A percentile compares a stretch with the other conserved stretches of the same genome.
Evolutionary conservation across 192 early-diverging fungal genomes (phyloP).

Genomic region (Coemansia furcata): DNA sequence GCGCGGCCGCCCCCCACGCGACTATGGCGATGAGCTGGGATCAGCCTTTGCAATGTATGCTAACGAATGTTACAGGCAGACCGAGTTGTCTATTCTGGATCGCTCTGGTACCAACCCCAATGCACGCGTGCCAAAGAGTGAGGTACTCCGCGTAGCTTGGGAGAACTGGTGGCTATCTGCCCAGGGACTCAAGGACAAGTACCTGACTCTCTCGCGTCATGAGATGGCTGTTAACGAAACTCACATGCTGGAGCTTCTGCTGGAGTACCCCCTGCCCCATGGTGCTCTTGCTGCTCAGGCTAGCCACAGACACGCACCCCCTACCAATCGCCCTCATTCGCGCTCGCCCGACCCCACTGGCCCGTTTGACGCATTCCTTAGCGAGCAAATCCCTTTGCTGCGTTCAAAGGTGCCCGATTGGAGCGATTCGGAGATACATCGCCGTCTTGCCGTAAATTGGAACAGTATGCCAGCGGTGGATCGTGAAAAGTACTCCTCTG

Average conservation of each 20-base stretch:
- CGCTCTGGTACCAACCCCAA: slow-evolving; percentile 5
- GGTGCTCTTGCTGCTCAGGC: slow-evolving; percentile 26
- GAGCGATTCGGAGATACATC: slow-evolving; percentile 44
- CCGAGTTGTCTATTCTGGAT: slow-evolving; percentile 19
- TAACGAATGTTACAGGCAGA: slow-evolving; percentile 24
- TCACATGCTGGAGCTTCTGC: slow-evolving; percentile 47
- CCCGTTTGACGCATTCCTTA: slow-evolving; percentile 32
- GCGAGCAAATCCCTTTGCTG: slow-evolving; percentile 46
- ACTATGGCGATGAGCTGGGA: slow-evolving; percentile 51
- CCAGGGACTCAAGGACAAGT: slow-evolving; percentile 47
- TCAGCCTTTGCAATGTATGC: slow-evolving; percentile 51
- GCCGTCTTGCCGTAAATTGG: slow-evolving; percentile 48
- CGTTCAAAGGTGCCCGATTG: slow-evolving; percentile 51
- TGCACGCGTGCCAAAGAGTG: slow-evolving; percentile 17
- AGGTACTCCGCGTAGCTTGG: slow-evolving; percentile 45
- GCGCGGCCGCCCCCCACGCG: slow-evolving; percentile 52
- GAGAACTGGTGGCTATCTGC: slow-evolving; percentile 49
- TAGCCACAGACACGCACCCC: neutral
- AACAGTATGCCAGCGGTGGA: slow-evolving; percentile 32
- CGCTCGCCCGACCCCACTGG: slow-evolving; percentile 29
- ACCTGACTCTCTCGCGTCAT: slow-evolving; percentile 37
- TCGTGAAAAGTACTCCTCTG: slow-evolving; percentile 32
- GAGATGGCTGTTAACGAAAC: slow-evolving; percentile 47
- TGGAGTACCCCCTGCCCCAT: slow-evolving; percentile 43
- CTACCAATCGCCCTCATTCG: slow-evolving; percentile 5